Base-by-base conservation (phyloP, 495 filamentous ascomycete genomes). In the Wilcoxina mikolae region DNA sequence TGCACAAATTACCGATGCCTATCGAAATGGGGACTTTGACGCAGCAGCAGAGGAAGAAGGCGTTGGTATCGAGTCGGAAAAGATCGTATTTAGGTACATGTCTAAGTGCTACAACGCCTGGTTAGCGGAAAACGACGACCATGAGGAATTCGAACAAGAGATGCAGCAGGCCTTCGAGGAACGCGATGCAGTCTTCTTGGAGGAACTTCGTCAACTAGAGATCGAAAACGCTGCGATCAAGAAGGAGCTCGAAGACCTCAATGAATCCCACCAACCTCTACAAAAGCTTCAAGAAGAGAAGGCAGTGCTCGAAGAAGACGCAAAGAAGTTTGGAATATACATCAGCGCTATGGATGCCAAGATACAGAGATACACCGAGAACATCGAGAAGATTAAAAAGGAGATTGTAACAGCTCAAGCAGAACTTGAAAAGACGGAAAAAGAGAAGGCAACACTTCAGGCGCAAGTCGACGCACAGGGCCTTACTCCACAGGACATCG, bases 401-500 rank as follows among this genome's bases (percentile, higher is more conserved):
- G 86, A 93, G 66, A 76, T 93, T 39, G 78, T 82, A 44, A 86
- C 88, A 58, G 78, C 83, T 9, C 78, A 87, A 27, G 62, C 72
- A 2, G 88, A 96, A 55, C 74, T 96, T 18, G 77, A 78, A 55
- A 77, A 83, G 52, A 80, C 81, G 4, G 89, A 96, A 54, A 76
- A 82, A 9, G 90, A 96, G 65, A 78, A 82, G 50, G 69, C 75
- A n/a, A 73, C 76, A 17, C 76, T 96, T 24, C 87, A 95, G 64
- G 77, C 80, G 28, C 80, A 83, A 15, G 84, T 99, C 35, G 89
- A 96, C 65, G 80, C 80, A 56, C 86, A 93, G 64, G 91, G 90
- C 3, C 87, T 99, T 60, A 91, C 85, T 44, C 89, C 93, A 63
- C 82, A 86, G 67, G 93, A 96, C 72, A 95, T 99, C 67, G 91